Evolutionary conservation across 257 asterid genomes (phyloP), one percentile per base, ranked within the genome.

Genomic region (Capsicum rhomboideum): DNA sequence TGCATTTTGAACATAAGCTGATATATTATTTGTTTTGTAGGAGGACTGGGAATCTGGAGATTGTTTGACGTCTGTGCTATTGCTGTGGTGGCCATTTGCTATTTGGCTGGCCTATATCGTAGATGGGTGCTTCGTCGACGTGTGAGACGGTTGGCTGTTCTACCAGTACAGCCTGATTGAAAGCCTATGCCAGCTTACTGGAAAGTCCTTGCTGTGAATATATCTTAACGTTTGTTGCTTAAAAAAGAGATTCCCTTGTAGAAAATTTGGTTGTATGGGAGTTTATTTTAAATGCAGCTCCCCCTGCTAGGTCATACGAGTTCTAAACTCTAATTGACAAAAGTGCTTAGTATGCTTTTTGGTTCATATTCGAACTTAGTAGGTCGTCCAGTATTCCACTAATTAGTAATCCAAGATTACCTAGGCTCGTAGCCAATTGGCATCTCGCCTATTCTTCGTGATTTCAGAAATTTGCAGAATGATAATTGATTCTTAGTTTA

Each of bases 31-130:
- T 77, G 64, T 84, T n/a, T 55, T 23, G 69, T 90, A 91, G 95
- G 95, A 68, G 89, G 93, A 18, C 52, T 89, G 18, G 95, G 95
- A 59, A 89, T 93, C 37, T 90, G 87, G 59, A 86, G 89, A 55
- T 77, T 78, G 84, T 90, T 93, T 21, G 91, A 91, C 75, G 20
- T 89, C 74, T 85, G 88, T 3, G 88, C 94, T 23, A 85, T 88
- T 64, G 14, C 88, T 59, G 50, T 87, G 21, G 87, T 90, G 11
- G 52, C 82, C 67, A 56, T 54, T 34, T 82, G 89, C 40, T 88
- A 86, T 64, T 18, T 84, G 21, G 42, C 85, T 9, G 90, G 94
- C 21, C 14, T 87, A n/a, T 88, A 80, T 84, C 87, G 84, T 55
- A 88, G 89, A 63, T 90, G 87, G 86, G 54, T 86, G 82, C 86